A percentile compares a stretch with the other conserved stretches of the same genome.
Conservation (phyloP, 345 rosid species). For the Arabis hirsuta region DNA sequence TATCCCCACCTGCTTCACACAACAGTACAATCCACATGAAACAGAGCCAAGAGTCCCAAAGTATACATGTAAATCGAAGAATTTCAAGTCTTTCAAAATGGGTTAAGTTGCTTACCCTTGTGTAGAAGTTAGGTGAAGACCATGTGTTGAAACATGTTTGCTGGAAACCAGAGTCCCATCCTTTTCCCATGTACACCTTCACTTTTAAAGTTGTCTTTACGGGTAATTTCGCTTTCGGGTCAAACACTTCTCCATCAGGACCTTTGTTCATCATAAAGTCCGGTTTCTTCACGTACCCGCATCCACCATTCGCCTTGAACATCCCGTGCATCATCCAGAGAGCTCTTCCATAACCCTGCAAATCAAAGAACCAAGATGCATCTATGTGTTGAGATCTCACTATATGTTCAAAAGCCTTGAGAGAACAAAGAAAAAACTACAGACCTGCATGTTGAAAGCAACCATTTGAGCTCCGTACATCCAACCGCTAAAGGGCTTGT, state of each 20-base stretch:
- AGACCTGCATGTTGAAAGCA: slow-evolving; percentile 90
- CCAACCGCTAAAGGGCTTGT: slow-evolving; percentile 75
- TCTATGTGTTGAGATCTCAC: background rate
- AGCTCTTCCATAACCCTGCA: slow-evolving; percentile 72
- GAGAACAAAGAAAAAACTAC: background rate
- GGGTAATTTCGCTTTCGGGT: slow-evolving; percentile 50
- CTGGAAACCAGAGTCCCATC: slow-evolving; percentile 65
- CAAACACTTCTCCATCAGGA: slow-evolving; percentile 46
- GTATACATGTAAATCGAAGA: background rate
- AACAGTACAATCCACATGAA: background rate
- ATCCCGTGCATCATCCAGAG: slow-evolving; percentile 86
- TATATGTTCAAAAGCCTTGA: background rate
- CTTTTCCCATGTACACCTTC: slow-evolving; percentile 72
- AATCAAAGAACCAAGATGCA: background rate
- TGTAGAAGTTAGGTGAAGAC: slow-evolving; percentile 74
- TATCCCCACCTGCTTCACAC: slow-evolving; percentile 62
- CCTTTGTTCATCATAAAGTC: slow-evolving; percentile 53
- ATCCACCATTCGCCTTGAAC: slow-evolving; percentile 71
- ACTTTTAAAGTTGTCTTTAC: slow-evolving; percentile 61
- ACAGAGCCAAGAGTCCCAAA: background rate
- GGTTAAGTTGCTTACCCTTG: slow-evolving; percentile 50
- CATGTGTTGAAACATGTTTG: slow-evolving; percentile 53
- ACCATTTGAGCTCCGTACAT: slow-evolving; percentile 92
- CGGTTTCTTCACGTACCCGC: slow-evolving; percentile 79
- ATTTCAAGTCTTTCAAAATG: background rate